Base-by-base conservation (phyloP, 2,329 filamentous ascomycete species). In the Colletotrichum limetticola region DNA sequence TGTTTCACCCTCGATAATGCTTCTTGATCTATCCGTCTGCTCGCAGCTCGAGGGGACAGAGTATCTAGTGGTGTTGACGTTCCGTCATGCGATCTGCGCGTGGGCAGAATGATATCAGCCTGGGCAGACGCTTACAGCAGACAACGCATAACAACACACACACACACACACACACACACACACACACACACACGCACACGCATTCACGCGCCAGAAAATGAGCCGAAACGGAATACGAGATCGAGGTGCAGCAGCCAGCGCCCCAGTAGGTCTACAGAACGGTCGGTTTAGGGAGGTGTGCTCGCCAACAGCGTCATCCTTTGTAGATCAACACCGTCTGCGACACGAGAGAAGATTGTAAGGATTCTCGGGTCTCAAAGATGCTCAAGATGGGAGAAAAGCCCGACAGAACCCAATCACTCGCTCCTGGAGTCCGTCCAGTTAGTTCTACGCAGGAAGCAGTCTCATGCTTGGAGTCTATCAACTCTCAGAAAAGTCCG, bases 151-250 rank as follows among this genome's bases (percentile, higher is more conserved):
- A 37, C 42, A 42, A n/a, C 49, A 30, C 22, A 52, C 24, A 32
- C 35, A 35, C 60, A 8, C 42, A 19, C n/a, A n/a, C n/a, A n/a
- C n/a, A n/a, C n/a, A n/a, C n/a, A n/a, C n/a, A 30, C 22, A 52
- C 24, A 32, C 35, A 35, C 58, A 49, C 42, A n/a, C 49, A n/a
- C 22, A 52, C 24, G 24, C 35, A 35, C 60, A 8, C 42, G 16
- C 58, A 49, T 28, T 16, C 49, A n/a, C 8, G 26, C 24, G 24
- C 24, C 28, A 62, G 11, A 62, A 22, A 19, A 56, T 26, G 65
- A 55, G 5, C 28, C 56, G 30, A 42, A 60, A 28, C 46, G 19
- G 55, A 67, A 71, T 71, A 71, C 68, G 68, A 71, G 68, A 22
- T 49, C 68, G 64, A 71, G 68, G 42, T 49, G 42, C 42, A 49